Evolutionary conservation across 805 yeast species (phyloP).

Genomic region (Wickerhamomyces silvicola): DNA sequence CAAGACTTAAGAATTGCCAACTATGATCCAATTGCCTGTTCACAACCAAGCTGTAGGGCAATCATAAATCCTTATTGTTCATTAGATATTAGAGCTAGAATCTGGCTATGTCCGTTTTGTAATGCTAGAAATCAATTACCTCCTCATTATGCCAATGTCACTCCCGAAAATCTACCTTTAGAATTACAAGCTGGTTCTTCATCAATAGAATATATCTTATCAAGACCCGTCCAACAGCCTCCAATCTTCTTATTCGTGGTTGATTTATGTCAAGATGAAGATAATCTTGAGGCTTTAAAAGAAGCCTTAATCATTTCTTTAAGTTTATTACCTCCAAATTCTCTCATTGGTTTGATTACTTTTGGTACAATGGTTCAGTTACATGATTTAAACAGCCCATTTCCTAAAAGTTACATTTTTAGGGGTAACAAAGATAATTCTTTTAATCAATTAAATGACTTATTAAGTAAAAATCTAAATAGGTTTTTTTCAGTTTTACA

Average conservation of each 20-base stretch:
- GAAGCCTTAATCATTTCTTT: slow-evolving; percentile 73
- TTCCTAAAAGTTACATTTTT: slow-evolving; percentile 74
- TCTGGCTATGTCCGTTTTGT: slow-evolving; percentile 88
- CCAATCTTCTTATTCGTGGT: slow-evolving; percentile 83
- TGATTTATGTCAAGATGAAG: slow-evolving; percentile 86
- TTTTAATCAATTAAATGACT: slow-evolving; percentile 47
- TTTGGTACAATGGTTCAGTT: slow-evolving; percentile 88
- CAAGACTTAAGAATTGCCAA: slow-evolving; percentile 71
- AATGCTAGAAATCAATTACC: slow-evolving; percentile 73
- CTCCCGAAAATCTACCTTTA: slow-evolving; percentile 71
- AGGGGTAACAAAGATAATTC: slow-evolving; percentile 84
- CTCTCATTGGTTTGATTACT: slow-evolving; percentile 81
- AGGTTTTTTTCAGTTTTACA: slow-evolving; percentile 70
- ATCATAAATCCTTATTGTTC: slow-evolving; percentile 83
- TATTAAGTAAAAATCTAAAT: slow-evolving; percentile 42
- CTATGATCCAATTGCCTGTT: slow-evolving; percentile 82
- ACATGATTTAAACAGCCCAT: slow-evolving; percentile 68
- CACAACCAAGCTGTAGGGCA: slow-evolving; percentile 71
- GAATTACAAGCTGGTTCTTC: slow-evolving; percentile 66
- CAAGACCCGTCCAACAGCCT: slow-evolving; percentile 75
- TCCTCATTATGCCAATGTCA: slow-evolving; percentile 68
- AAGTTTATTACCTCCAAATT: slow-evolving; percentile 80
- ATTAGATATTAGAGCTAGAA: slow-evolving; percentile 64
- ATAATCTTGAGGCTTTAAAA: slow-evolving; percentile 76
- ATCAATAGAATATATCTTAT: slow-evolving; percentile 79